phyloP scores from a whole-genome alignment of 495 filamentous ascomycete genomes.

The Aspergillus affinis region DNA sequence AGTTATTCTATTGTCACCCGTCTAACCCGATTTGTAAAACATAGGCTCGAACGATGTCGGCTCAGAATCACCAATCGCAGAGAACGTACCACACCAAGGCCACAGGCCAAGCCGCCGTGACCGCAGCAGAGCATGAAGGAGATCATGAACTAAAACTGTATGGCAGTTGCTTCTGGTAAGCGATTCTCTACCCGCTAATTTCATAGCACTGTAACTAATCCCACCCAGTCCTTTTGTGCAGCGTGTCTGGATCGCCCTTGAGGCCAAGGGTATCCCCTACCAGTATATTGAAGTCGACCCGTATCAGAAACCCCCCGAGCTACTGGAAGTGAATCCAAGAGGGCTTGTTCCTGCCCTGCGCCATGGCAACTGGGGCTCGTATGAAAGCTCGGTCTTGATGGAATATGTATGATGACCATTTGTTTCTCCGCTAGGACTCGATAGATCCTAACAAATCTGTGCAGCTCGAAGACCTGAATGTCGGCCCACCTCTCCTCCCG shows the following conservation, averaged over 20 bases:
- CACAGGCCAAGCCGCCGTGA: slow-evolving; percentile 71
- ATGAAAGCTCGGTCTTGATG: slow-evolving; percentile 83
- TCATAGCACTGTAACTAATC: slow-evolving; percentile 18
- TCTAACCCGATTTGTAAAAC: slow-evolving; percentile 9
- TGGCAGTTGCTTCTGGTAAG: slow-evolving; percentile 86
- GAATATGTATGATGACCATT: slow-evolving; percentile 67
- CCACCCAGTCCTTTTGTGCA: slow-evolving; percentile 73
- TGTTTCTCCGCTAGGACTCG: neutral
- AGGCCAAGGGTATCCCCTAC: slow-evolving; percentile 78
- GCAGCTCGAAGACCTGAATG: slow-evolving; percentile 76
- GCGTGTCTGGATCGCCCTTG: slow-evolving; percentile 94
- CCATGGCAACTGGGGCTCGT: slow-evolving; percentile 83
- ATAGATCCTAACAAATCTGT: slow-evolving; percentile 1
- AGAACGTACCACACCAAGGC: slow-evolving; percentile 83
- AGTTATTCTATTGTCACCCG: slow-evolving; percentile 3
- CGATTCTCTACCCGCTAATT: neutral
- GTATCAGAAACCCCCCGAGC: slow-evolving; percentile 72
- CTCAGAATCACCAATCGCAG: slow-evolving; percentile 46
- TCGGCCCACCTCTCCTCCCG: slow-evolving; percentile 63
- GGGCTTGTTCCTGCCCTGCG: slow-evolving; percentile 82
- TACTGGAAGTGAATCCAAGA: slow-evolving; percentile 85
- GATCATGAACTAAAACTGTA: slow-evolving; percentile 77
- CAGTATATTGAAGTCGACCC: slow-evolving; percentile 93
- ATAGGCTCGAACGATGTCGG: slow-evolving; percentile 44
- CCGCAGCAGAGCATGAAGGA: slow-evolving; percentile 69